Evolutionary conservation across 257 asterid genomes (phyloP).

Genomic region (Solanum neorickii): DNA sequence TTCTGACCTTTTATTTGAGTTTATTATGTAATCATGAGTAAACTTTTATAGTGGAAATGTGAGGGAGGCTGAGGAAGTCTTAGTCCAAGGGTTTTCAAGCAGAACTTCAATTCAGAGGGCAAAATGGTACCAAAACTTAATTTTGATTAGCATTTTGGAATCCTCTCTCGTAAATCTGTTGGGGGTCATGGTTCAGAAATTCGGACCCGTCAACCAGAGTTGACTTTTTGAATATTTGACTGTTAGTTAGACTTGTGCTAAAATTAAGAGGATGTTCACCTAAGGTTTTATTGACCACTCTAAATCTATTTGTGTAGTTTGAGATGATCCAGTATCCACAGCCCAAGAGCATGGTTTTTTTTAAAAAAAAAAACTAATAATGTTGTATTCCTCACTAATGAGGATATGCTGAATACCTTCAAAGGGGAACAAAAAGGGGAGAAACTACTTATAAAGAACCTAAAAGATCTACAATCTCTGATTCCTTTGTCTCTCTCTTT

Average conservation of each 20-base stretch:
- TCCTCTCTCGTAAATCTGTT: not conserved
- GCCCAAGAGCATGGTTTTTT: not conserved
- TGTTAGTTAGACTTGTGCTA: not conserved
- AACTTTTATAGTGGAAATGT: not conserved
- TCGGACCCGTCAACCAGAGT: not conserved
- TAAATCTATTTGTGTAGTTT: not conserved
- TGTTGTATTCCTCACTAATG: not conserved
- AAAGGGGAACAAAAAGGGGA: not conserved
- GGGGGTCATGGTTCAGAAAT: not conserved
- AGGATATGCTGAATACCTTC: not conserved
- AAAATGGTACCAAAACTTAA: not conserved
- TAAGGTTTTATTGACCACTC: not conserved
- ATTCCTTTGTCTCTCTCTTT: not conserved
- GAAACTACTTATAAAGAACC: not conserved
- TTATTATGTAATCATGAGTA: not conserved
- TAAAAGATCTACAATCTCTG: not conserved
- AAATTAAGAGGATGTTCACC: not conserved
- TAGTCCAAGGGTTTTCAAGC: not conserved
- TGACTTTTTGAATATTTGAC: not conserved
- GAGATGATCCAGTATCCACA: not conserved
- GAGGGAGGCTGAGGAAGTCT: not conserved
- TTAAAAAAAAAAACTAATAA: not conserved
- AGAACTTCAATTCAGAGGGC: not conserved
- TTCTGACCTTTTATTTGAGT: not conserved
- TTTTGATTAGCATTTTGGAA: not conserved